Evolutionary conservation across 495 filamentous ascomycete species (phyloP).

Genomic region (Achaetomiella virescens): DNA sequence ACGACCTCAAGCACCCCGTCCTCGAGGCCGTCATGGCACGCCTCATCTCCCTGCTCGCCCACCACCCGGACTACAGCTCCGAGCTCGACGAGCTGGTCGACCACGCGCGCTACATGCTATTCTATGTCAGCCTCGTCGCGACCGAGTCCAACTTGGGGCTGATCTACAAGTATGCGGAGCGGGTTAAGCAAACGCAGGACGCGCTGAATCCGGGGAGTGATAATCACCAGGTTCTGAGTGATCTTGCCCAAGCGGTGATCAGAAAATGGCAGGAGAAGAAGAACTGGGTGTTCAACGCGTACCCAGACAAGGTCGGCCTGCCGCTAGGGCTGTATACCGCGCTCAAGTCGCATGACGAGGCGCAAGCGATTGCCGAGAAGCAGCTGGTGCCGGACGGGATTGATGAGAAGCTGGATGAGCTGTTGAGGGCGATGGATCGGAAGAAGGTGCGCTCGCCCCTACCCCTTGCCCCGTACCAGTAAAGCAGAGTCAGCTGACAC

Average conservation of each 20-base stretch:
- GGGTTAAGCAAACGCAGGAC: conserved; percentile 85
- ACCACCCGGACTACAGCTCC: conserved; percentile 84
- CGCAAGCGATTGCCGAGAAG: conserved; percentile 77
- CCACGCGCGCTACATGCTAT: conserved; percentile 78
- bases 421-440: conserved; percentile 49
- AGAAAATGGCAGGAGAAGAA: conserved; percentile 74
- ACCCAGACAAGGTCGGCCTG: conserved; percentile 72
- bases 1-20: conserved; percentile 49
- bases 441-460: conserved; percentile 40
- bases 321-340: conserved; percentile 70
- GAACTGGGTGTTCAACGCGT: conserved; percentile 72
- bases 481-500: too few relatives aligned
- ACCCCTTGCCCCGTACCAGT: too few relatives aligned
- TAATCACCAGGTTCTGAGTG: conserved; percentile 79
- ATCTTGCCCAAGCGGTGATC: conserved; percentile 78
- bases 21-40: conserved; percentile 85
- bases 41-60: conserved; percentile 79
- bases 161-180: conserved; percentile 87
- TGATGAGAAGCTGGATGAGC: conserved; percentile 66
- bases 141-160: conserved; percentile 80
- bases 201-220: conserved; percentile 58
- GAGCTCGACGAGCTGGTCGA: conserved; percentile 66
- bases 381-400: conserved; percentile 76
- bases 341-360: conserved; percentile 67
- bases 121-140: conserved; percentile 77